Evolutionary conservation across 2,329 filamentous ascomycete genomes (phyloP), one percentile per base, ranked within the genome.

Genomic region (Colletotrichum musae): DNA sequence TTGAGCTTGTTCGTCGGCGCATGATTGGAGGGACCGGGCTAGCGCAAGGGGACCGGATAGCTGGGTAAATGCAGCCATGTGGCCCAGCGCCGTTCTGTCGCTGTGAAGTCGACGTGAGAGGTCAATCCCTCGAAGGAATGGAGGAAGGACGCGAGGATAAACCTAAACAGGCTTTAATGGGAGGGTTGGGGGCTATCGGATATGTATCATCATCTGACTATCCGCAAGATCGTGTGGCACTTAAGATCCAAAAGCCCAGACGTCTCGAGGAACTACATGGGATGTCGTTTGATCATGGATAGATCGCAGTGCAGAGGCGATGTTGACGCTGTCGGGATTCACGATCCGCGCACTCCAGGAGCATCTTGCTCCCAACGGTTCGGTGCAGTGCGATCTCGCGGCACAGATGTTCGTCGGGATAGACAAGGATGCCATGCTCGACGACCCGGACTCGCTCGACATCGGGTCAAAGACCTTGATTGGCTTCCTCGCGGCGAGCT

Each of bases 31-130:
- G 18, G 47, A 50, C 2, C 9, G 47, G n/a, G n/a, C 15, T 50
- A 50, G 47, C 18, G 5, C 21, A 24, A 24, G 47, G 21, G 47
- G 47, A 5, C 12, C 47, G 47, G 47, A 9, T 50, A 50, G 47
- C 6, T 50, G 47, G 47, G n/a, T 50, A 24, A 18, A 50, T 50
- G 47, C 47, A 50, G 47, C 47, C 18, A 50, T 50, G 47, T 18
- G 47, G 47, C 47, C 47, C 47, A 50, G 47, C n/a, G 21, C 47
- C 47, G 10, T 6, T 18, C 21, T 50, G 9, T 10, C 32, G 32
- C 32, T 21, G 47, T 16, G n/a, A 50, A 18, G 6, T n/a, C 21
- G n/a, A 6, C 10, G 4, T 12, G 21, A 18, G 15, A 18, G 47
- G n/a, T 50, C 47, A 18, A 18, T 50, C n/a, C 18, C n/a, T 50